These are phyloP conservation scores for Russula olivacea DNA, from an alignment of 768 basidiomycete genomes.

Conservation along the genomic window DNA sequence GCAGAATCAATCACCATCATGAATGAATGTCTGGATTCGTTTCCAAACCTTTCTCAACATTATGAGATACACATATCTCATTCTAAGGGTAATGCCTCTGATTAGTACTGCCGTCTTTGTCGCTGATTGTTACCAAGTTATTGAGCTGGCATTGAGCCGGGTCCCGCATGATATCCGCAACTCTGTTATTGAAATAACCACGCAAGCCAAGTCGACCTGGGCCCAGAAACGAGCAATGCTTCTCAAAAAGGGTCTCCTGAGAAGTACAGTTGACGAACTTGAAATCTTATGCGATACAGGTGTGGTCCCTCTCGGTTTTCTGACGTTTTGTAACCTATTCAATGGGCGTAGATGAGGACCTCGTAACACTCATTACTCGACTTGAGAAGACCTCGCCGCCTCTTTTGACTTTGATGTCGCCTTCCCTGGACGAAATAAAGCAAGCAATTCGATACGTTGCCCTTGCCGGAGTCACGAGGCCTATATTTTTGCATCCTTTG, in stretches of 20 bases:
- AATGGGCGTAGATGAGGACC: slow-evolving; percentile 47
- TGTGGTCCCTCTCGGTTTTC: slow-evolving; percentile 27
- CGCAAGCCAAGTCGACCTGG: slow-evolving; percentile 55
- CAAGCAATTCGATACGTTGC: slow-evolving; percentile 53
- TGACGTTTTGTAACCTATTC: background rate
- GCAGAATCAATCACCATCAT: slow-evolving; percentile 70
- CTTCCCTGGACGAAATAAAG: slow-evolving; percentile 56
- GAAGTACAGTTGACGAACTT: slow-evolving; percentile 66
- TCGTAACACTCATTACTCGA: slow-evolving; percentile 49
- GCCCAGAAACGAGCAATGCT: slow-evolving; percentile 66
- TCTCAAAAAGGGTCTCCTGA: slow-evolving; percentile 61
- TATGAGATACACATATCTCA: slow-evolving; percentile 80
- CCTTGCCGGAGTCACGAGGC: slow-evolving; percentile 56
- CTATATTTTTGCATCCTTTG: slow-evolving; percentile 63
- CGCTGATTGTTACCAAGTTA: slow-evolving; percentile 41
- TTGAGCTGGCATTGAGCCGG: slow-evolving; percentile 56
- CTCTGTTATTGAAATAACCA: slow-evolving; percentile 59
- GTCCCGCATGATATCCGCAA: slow-evolving; percentile 52
- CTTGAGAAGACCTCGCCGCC: slow-evolving; percentile 57
- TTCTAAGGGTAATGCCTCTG: slow-evolving; percentile 51
- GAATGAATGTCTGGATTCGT: slow-evolving; percentile 59
- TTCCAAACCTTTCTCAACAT: slow-evolving; percentile 59
- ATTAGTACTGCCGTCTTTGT: slow-evolving; percentile 3
- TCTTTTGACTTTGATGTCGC: slow-evolving; percentile 43
- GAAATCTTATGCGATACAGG: slow-evolving; percentile 63